Conservation (phyloP, 371 early-diverging fungal genomes). For the Quaeritorhiza haematococci region DNA sequence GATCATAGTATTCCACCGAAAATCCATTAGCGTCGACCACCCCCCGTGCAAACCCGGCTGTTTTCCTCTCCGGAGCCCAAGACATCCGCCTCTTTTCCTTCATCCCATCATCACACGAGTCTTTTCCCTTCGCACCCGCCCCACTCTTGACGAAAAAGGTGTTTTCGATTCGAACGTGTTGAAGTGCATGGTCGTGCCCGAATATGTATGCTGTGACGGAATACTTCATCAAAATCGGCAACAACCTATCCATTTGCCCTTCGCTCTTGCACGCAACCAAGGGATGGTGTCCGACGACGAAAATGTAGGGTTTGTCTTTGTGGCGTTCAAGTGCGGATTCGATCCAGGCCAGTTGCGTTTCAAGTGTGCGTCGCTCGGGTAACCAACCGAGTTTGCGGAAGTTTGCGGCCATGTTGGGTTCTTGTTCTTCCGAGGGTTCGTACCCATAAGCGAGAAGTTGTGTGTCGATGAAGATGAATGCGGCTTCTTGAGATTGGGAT, state of each 20-base stretch:
- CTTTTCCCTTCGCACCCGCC: slow-evolving; percentile 16
- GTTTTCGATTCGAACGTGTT: no score
- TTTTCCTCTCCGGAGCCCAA: no score
- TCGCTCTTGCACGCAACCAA: no score
- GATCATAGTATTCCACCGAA: no score
- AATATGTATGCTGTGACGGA: slow-evolving; percentile 11
- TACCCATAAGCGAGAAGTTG: slow-evolving; percentile 17
- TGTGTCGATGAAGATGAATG: slow-evolving; percentile 22
- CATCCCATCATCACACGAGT: no score
- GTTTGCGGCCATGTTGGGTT: slow-evolving; percentile 1
- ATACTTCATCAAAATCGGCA: slow-evolving; percentile 7
- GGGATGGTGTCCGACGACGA: slow-evolving; percentile 23
- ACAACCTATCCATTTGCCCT: background rate
- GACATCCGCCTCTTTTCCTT: no score
- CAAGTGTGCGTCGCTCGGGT: slow-evolving; percentile 1
- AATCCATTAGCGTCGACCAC: no score
- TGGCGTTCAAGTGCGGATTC: slow-evolving; percentile 2
- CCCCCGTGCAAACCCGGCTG: no score
- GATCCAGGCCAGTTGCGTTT: slow-evolving; percentile 19
- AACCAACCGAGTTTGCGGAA: slow-evolving; percentile 16
- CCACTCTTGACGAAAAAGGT: slow-evolving; percentile 15
- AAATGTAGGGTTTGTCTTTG: slow-evolving; percentile 9
- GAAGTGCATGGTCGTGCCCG: slow-evolving; percentile 22
- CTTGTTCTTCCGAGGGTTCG: background rate
- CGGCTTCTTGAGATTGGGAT: slow-evolving; percentile 1